Conservation (phyloP, 208 protist species). For the Strigomonas culicis region DNA sequence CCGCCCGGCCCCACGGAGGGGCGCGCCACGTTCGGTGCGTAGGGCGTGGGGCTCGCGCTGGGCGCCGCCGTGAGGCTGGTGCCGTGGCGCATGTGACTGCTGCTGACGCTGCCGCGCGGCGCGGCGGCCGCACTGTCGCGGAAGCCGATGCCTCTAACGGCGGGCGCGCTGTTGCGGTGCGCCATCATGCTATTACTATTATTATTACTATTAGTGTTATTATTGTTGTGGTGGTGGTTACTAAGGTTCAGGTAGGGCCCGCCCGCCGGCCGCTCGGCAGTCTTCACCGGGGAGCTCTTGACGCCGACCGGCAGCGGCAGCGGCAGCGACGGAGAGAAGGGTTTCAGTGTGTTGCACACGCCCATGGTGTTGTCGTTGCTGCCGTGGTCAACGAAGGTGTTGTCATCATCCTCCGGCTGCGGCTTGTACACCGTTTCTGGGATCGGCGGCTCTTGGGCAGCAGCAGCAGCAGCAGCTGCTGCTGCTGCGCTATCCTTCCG, state of each 20-base stretch:
- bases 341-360: neutral
- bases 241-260: neutral
- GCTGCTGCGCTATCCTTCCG: neutral
- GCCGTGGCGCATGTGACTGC: neutral
- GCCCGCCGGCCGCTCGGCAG: too few relatives aligned
- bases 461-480: slow-evolving; percentile 4
- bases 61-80: neutral
- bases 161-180: neutral
- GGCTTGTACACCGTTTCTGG: slow-evolving; percentile 42
- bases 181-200: neutral
- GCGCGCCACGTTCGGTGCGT: neutral
- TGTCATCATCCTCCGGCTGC: slow-evolving; percentile 60
- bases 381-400: slow-evolving; percentile 89
- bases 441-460: neutral
- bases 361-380: slow-evolving; percentile 20
- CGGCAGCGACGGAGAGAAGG: too few relatives aligned
- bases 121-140: too few relatives aligned
- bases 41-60: neutral
- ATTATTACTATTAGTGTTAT: too few relatives aligned
- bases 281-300: too few relatives aligned
- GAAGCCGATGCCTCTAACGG: neutral
- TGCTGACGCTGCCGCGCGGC: too few relatives aligned
- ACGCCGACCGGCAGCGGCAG: too few relatives aligned
- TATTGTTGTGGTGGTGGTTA: neutral
- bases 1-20: neutral